Conservation (phyloP, 805 yeast species). For the Saccharomycopsis oosterbeekiorum region DNA sequence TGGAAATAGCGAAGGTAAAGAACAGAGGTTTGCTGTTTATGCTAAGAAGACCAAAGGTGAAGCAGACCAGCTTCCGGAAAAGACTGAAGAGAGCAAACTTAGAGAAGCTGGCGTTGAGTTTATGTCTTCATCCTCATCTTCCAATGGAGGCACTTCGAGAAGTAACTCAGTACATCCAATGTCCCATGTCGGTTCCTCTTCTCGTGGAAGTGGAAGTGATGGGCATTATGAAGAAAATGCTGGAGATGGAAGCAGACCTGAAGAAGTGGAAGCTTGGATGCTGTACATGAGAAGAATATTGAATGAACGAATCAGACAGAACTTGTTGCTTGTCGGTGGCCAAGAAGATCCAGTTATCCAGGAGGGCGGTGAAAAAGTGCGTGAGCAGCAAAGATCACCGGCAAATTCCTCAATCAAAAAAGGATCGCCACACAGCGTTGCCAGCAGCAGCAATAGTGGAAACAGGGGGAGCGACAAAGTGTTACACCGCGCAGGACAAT, state of each 20-base stretch:
- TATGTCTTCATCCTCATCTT: background rate
- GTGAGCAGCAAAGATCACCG: background rate
- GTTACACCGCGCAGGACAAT: background rate
- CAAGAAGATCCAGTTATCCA: background rate
- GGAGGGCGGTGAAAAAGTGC: background rate
- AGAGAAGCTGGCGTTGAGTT: background rate
- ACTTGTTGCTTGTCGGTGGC: constrained; percentile 5
- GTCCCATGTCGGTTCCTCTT: background rate
- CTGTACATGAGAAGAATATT: constrained; percentile 17
- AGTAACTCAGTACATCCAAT: background rate
- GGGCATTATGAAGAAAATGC: background rate
- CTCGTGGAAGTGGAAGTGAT: background rate
- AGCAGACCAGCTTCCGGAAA: background rate
- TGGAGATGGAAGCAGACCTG: background rate
- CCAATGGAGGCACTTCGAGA: background rate
- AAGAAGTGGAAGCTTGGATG: constrained; percentile 15
- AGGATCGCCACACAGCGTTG: background rate
- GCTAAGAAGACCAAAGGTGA: background rate
- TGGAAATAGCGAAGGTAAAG: background rate
- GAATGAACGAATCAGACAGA: constrained; percentile 14
- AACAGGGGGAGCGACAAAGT: background rate
- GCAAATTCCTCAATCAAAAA: background rate
- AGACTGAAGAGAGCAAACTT: background rate
- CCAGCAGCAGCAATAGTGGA: background rate
- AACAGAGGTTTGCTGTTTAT: background rate